Conservation (phyloP, 2,329 filamentous ascomycete genomes). For the Aspergillus oerlinghausenensis region DNA sequence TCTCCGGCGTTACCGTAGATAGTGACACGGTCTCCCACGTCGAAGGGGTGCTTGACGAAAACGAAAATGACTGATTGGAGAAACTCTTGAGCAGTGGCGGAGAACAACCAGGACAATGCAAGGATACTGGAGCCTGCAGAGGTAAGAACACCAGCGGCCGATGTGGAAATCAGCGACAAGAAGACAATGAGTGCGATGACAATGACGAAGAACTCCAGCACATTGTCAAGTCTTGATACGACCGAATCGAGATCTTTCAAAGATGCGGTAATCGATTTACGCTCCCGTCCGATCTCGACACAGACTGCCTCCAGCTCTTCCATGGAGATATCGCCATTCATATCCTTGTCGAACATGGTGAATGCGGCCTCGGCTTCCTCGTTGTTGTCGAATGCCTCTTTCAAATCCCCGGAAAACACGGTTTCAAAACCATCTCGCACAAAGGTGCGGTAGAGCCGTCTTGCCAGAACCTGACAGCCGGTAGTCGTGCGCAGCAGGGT, state of each 20-base stretch:
- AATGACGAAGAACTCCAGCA: conserved; percentile 81
- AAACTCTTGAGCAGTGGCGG: conserved; percentile 89
- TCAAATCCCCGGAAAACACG: conserved; percentile 72
- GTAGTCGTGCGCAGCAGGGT: conserved; percentile 67
- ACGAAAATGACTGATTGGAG: conserved; percentile 92
- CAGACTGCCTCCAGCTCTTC: conserved; percentile 90
- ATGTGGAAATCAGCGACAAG: conserved; percentile 81
- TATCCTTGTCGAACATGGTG: conserved; percentile 88
- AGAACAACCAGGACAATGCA: conserved; percentile 87
- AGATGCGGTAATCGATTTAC: conserved; percentile 91
- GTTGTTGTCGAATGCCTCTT: conserved; percentile 69
- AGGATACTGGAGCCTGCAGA: conserved; percentile 84
- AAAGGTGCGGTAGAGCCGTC: conserved; percentile 83
- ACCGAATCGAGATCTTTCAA: conserved; percentile 94
- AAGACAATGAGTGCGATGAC: conserved; percentile 81
- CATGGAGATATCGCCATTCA: conserved; percentile 95
- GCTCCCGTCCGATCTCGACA: conserved; percentile 89
- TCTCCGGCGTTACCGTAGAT: conserved; percentile 86
- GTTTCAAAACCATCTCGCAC: conserved; percentile 70
- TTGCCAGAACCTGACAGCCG: conserved; percentile 77
- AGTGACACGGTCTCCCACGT: conserved; percentile 88
- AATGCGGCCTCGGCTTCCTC: conserved; percentile 90
- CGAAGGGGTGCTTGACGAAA: conserved; percentile 95
- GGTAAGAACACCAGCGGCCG: conserved; percentile 83
- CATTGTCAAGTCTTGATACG: conserved; percentile 80